Base-by-base conservation (phyloP, 495 filamentous ascomycete genomes). In the Parathielavia appendiculata region DNA sequence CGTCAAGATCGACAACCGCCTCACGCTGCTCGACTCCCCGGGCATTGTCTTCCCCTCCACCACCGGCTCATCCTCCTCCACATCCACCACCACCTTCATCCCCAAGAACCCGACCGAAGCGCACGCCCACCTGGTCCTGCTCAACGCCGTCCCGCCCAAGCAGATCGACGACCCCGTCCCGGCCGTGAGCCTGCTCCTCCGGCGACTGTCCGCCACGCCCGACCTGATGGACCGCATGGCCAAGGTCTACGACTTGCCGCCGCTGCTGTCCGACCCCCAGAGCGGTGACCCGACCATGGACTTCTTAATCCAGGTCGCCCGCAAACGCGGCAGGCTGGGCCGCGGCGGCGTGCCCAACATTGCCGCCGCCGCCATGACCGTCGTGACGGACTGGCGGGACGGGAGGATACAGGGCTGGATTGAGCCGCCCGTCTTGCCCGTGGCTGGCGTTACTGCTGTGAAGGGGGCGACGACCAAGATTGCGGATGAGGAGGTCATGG, bases 371-470 rank as follows among this genome's bases (percentile, higher is more conserved):
- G 93, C 92, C 35, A 92, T 91, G 80, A 87, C 88, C 2, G 92
- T 98, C 19, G 83, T 98, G 58, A 92, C 84, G 46, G 93, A 98
- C 76, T 96, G 93, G 92, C 78, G 95, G 50, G 93, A 97, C 71
- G 93, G 92, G 7, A 79, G 93, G 32, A 95, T 98, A 54, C 90
- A 95, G 69, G 92, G 92, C 23, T 97, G 92, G 92, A 81, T 82
- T 22, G 86, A 88, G 43, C 82, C 90, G 1, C 92, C 92, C 2
- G 79, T 76, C 6, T 66, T 86, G 48, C 70, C 79, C 19, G 76
- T 30, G 63, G 71, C n/a, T 36, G 41, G 74, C 70, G 38, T 43
- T 64, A 70, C 2, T 34, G 17, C 26, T 5, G 48, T 9, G 22
- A 45, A 50, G 26, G 35, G 32, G n/a, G 50, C 20, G 19, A 38